Evolutionary conservation across 2,329 filamentous ascomycete genomes (phyloP), one percentile per base, ranked within the genome.

Genomic region (Talaromyces rugulosus): DNA sequence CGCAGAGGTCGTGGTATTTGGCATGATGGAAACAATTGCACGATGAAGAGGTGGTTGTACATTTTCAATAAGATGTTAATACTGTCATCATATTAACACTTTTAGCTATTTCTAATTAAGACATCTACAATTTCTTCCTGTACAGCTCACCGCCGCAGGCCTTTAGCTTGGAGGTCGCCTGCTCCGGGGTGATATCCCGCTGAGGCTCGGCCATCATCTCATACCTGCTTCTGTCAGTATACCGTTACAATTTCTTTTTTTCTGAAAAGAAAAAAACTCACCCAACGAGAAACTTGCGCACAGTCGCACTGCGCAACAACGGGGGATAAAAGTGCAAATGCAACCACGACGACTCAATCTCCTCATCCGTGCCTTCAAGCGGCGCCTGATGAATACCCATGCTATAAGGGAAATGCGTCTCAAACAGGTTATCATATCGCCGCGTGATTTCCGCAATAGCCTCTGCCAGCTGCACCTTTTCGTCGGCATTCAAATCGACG

Each of bases 251-350:
- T 36, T 12, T 36, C n/a, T 36, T 7, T 12, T 7, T 36, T 36
- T 36, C 33, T 23, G 30, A 23, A 44, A 16, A 60, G n/a, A 62
- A 62, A 51, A 53, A 56, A 56, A 74, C 79, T 68, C 72, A 83
- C 66, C 95, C 95, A 36, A 99, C 95, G 58, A 98, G 78, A 78
- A 98, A 99, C 80, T 99, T 99, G 68, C 91, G 88, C 54, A 99
- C 93, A 0, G 92, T 96, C 2, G 95, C 93, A 54, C 92, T 96
- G 61, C 95, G 87, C 66, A 99, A 82, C 54, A 99, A 82, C 12
- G 95, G 95, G 50, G 95, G 95, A 75, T 97, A 98, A 77, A 99
- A 99, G 79, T 99, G 95, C 81, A 99, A 89, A 76, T 99, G 95
- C 73, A 99, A 87, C 77, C 96, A 94, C 67, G 91, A 92, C 64